These are phyloP conservation scores for Botrytis byssoidea DNA, from an alignment of 2,329 filamentous ascomycete species.

Conservation along the genomic window DNA sequence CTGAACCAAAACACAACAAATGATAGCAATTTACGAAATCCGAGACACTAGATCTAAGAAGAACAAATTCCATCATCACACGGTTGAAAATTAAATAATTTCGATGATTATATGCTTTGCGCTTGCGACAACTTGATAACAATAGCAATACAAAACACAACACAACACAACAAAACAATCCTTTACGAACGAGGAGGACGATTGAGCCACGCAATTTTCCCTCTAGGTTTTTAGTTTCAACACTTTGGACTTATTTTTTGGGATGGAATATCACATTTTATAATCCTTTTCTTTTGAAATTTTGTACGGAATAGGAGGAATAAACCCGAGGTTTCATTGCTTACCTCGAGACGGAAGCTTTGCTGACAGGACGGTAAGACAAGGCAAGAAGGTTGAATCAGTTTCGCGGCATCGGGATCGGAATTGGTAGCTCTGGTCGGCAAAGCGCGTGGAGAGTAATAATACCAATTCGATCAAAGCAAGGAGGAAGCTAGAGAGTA, in stretches of 20 bases:
- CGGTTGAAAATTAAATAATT: not conserved
- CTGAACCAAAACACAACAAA: slow-evolving; percentile 3
- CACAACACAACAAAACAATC: not conserved
- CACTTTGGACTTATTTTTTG: not conserved
- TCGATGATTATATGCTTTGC: not conserved
- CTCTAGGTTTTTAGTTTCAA: not conserved
- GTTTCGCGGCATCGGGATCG: not conserved
- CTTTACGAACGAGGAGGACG: not conserved
- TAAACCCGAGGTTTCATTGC: not conserved
- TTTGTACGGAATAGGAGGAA: not conserved
- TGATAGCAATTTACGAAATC: not conserved
- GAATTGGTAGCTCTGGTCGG: not conserved
- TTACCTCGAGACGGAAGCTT: slow-evolving; percentile 11
- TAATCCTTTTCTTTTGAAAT: not conserved
- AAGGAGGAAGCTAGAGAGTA: not conserved
- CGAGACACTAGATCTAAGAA: not conserved
- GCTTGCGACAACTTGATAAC: slow-evolving; percentile 6
- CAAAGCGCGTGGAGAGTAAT: not conserved
- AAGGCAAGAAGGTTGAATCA: not conserved
- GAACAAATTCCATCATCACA: not conserved
- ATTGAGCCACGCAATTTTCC: not conserved
- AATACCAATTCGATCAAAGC: not conserved
- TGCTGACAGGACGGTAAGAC: slow-evolving; percentile 3
- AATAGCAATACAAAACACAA: not conserved
- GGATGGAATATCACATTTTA: not conserved